These are phyloP conservation scores for Tardiomyces digboiensis DNA, from an alignment of 1,139 yeast species.

Conservation along the genomic window DNA sequence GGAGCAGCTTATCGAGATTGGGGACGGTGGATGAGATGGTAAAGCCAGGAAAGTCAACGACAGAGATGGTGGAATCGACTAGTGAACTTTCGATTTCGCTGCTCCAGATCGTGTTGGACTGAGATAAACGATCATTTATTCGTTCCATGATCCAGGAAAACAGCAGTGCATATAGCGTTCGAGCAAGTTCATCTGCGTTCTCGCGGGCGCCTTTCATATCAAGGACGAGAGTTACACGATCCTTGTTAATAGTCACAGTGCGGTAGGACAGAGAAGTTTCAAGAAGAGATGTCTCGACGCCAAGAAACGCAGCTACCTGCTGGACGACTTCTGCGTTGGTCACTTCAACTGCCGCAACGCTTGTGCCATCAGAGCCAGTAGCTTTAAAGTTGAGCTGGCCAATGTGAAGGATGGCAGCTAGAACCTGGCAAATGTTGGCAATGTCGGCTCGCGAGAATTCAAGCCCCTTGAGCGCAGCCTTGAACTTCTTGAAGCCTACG, in stretches of 20 bases:
- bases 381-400: conserved; percentile 31
- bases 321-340: conserved; percentile 27
- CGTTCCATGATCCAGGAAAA: conserved; percentile 32
- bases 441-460: conserved; percentile 32
- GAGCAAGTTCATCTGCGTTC: conserved; percentile 33
- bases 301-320: conserved; percentile 30
- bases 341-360: conserved; percentile 30
- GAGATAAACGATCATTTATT: conserved; percentile 27
- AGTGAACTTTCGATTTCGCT: conserved; percentile 19
- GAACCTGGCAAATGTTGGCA: conserved; percentile 34
- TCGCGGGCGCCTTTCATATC: conserved; percentile 34
- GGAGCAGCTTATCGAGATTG: conserved; percentile 29
- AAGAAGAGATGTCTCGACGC: conserved; percentile 30
- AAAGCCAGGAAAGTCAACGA: conserved; percentile 35
- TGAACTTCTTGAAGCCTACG: conserved; percentile 27
- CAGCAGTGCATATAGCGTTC: conserved; percentile 32
- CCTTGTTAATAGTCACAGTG: conserved; percentile 29
- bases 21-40: conserved; percentile 27
- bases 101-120: conserved; percentile 9
- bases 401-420: conserved; percentile 34
- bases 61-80: conserved; percentile 28
- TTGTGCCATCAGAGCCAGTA: conserved; percentile 25
- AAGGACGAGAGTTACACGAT: conserved; percentile 32
- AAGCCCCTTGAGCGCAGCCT: conserved; percentile 26
- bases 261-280: conserved; percentile 30